A percentile compares a stretch with the other conserved stretches of the same genome.
phyloP scores from a whole-genome alignment of 1,284 basidiomycete genomes.

The Earliella scabrosa region DNA sequence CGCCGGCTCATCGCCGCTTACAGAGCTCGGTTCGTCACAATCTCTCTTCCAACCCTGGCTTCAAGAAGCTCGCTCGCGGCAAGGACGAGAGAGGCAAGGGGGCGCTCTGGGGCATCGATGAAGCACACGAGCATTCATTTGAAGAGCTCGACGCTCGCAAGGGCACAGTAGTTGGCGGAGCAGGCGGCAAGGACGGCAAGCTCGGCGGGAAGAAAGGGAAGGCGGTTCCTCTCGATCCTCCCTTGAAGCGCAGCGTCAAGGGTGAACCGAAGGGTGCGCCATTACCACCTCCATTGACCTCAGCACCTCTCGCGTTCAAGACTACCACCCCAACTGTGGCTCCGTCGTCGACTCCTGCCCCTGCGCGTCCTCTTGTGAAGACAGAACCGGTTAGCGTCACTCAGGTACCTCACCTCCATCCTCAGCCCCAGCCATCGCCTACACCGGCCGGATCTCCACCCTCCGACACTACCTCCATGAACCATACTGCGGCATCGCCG shows the following conservation, averaged over 20 bases:
- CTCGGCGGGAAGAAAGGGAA: slow-evolving; percentile 55
- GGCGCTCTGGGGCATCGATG: slow-evolving; percentile 88
- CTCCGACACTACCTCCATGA: neutral
- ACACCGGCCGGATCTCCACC: slow-evolving; percentile 16
- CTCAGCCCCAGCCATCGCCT: slow-evolving; percentile 13
- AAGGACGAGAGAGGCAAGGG: slow-evolving; percentile 89
- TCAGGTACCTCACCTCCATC: slow-evolving; percentile 6
- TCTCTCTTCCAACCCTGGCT: slow-evolving; percentile 86
- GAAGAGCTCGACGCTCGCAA: slow-evolving; percentile 70
- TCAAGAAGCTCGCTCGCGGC: slow-evolving; percentile 84
- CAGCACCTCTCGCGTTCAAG: slow-evolving; percentile 54
- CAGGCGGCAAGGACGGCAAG: slow-evolving; percentile 42
- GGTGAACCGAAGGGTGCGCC: slow-evolving; percentile 56
- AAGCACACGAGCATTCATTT: slow-evolving; percentile 66
- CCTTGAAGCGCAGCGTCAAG: slow-evolving; percentile 68
- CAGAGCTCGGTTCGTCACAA: slow-evolving; percentile 94
- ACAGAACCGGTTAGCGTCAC: slow-evolving; percentile 23
- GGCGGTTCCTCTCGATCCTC: slow-evolving; percentile 53
- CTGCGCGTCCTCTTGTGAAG: slow-evolving; percentile 24
- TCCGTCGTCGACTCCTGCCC: slow-evolving; percentile 19
- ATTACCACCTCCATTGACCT: slow-evolving; percentile 69
- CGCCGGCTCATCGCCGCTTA: slow-evolving; percentile 16
- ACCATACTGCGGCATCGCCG: slow-evolving; percentile 20
- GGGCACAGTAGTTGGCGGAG: slow-evolving; percentile 37
- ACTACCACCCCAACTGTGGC: slow-evolving; percentile 17